phyloP scores from a whole-genome alignment of 768 basidiomycete species.

The Fomitopsis pulvina region DNA sequence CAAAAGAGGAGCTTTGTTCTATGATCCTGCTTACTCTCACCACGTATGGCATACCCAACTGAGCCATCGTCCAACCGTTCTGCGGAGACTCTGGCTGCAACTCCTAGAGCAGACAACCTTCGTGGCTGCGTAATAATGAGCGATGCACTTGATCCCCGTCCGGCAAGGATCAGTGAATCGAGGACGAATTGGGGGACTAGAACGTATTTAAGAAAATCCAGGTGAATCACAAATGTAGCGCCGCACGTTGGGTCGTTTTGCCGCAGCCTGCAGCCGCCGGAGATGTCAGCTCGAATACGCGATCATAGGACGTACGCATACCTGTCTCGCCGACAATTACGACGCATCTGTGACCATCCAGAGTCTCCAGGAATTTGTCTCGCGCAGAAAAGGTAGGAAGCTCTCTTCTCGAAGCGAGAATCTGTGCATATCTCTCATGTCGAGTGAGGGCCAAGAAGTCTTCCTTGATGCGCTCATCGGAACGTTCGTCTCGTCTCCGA shows the following conservation, averaged over 20 bases:
- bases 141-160: slow-evolving; percentile 55
- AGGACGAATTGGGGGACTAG: slow-evolving; percentile 86
- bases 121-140: slow-evolving; percentile 90
- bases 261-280: slow-evolving; percentile 56
- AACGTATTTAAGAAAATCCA: not conserved
- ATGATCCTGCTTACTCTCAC: slow-evolving; percentile 63
- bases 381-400: slow-evolving; percentile 75
- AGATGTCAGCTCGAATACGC: not conserved
- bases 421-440: slow-evolving; percentile 44
- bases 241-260: slow-evolving; percentile 80
- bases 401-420: slow-evolving; percentile 48
- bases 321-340: slow-evolving; percentile 91
- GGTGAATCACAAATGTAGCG: not conserved
- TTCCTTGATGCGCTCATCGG: slow-evolving; percentile 40
- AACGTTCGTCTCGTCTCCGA: slow-evolving; percentile 33
- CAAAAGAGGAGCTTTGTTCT: slow-evolving; percentile 81
- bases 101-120: slow-evolving; percentile 81
- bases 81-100: slow-evolving; percentile 79
- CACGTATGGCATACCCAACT: slow-evolving; percentile 86
- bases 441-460: slow-evolving; percentile 44
- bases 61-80: slow-evolving; percentile 74
- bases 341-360: slow-evolving; percentile 59
- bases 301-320: slow-evolving; percentile 22
- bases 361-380: slow-evolving; percentile 50
- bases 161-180: slow-evolving; percentile 65